Conservation (phyloP, 1,284 basidiomycete species). For the Puccinia hordei region DNA sequence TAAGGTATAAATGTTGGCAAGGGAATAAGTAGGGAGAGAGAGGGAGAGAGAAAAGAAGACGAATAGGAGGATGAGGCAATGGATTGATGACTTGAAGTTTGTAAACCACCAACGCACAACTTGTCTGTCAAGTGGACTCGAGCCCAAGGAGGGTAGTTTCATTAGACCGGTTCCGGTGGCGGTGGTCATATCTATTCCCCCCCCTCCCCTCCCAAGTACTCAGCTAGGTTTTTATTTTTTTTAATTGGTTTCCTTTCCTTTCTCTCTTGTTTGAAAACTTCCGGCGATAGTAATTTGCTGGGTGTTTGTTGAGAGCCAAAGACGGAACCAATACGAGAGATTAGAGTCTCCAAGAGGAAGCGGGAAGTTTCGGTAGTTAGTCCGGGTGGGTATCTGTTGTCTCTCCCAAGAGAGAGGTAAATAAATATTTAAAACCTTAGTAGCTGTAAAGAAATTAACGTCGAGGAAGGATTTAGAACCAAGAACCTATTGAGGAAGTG, state of each 20-base stretch:
- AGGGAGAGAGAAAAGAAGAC: background rate
- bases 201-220: no score
- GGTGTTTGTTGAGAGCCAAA: background rate
- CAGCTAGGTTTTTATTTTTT: background rate
- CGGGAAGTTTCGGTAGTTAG: constrained; percentile 10
- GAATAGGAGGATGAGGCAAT: background rate
- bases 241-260: background rate
- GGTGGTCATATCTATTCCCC: background rate
- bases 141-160: constrained; percentile 3
- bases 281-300: background rate
- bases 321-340: constrained; percentile 2
- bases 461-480: background rate
- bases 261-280: background rate
- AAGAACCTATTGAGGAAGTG: background rate
- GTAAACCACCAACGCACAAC: constrained; percentile 17
- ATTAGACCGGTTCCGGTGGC: background rate
- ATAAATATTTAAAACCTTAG: background rate
- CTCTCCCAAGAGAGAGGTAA: background rate
- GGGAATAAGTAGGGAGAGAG: no score
- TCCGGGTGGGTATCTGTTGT: background rate
- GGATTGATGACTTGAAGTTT: background rate
- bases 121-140: constrained; percentile 17
- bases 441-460: background rate
- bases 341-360: constrained; percentile 11
- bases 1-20: no score